phyloP scores from a whole-genome alignment of 179 eudicot species.

The Beta corolliflora region DNA sequence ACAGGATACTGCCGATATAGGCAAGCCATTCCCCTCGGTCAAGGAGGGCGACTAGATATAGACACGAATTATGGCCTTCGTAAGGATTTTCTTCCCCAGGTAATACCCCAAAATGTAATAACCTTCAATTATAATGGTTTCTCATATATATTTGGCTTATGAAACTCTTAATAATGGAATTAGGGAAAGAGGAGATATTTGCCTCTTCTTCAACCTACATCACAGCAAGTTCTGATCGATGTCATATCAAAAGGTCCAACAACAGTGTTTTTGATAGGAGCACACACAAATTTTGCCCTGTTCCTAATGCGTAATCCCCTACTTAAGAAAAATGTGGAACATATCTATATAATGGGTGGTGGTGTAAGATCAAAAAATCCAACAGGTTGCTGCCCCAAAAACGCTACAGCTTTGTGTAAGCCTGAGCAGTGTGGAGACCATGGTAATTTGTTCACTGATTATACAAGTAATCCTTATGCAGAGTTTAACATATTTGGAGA shows the following conservation, averaged over 20 bases:
- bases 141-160: not conserved
- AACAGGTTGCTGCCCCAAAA: constrained; percentile 68
- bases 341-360: constrained; percentile 81
- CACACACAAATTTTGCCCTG: constrained; percentile 71
- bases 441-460: constrained; percentile 73
- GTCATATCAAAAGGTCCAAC: constrained; percentile 75
- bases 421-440: constrained; percentile 65
- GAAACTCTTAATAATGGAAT: not conserved
- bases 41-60: constrained; percentile 63
- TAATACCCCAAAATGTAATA: constrained; percentile 8
- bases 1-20: constrained; percentile 81
- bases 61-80: constrained; percentile 77
- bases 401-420: constrained; percentile 46
- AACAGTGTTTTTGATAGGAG: constrained; percentile 61
- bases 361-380: constrained; percentile 73
- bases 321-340: constrained; percentile 79
- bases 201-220: constrained; percentile 68
- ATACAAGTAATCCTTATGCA: constrained; percentile 74
- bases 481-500: constrained; percentile 84
- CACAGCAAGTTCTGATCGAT: constrained; percentile 79
- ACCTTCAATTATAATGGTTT: not conserved
- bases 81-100: constrained; percentile 85
- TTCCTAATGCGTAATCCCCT: constrained; percentile 79
- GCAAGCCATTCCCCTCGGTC: constrained; percentile 76
- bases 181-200: constrained; percentile 73